These are phyloP conservation scores for Termitomyces sp. DNA, from an alignment of 768 basidiomycete species.

Conservation along the genomic window DNA sequence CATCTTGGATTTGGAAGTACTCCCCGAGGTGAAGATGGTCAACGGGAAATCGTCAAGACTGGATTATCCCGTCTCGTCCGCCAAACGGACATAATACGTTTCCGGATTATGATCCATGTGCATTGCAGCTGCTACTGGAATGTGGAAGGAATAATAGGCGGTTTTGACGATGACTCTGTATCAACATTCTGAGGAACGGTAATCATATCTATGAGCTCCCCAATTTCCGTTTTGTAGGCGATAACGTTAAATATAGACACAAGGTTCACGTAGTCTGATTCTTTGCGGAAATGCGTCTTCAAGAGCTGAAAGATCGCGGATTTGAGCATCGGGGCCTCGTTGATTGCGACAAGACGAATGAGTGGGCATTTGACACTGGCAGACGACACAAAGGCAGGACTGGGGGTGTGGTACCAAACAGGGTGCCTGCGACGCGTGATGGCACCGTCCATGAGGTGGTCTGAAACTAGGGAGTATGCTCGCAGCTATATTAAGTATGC, in stretches of 20 bases:
- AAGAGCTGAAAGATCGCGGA: conserved; percentile 88
- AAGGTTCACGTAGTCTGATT: conserved; percentile 82
- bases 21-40: conserved; percentile 84
- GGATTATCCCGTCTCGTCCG: conserved; percentile 22
- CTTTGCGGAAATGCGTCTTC: conserved; percentile 78
- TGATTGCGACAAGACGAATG: conserved; percentile 86
- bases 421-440: conserved; percentile 92
- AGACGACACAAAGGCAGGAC: conserved; percentile 6
- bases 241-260: conserved; percentile 90
- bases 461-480: conserved; percentile 94
- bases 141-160: conserved; percentile 96
- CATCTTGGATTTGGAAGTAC: conserved; percentile 98
- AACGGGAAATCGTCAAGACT: conserved; percentile 70
- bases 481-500: conserved; percentile 64
- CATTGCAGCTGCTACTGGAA: conserved; percentile 94
- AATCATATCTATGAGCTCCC: conserved; percentile 92
- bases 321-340: conserved; percentile 96
- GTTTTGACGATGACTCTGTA: conserved; percentile 96
- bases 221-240: conserved; percentile 91
- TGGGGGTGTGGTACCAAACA: conserved; percentile 74
- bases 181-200: conserved; percentile 85
- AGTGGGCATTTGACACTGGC: conserved; percentile 19
- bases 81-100: conserved; percentile 30
- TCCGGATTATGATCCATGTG: conserved; percentile 63
- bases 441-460: conserved; percentile 97